These are phyloP conservation scores for Cicer pinnatifidum DNA, from an alignment of 306 rosid genomes.

Conservation along the genomic window DNA sequence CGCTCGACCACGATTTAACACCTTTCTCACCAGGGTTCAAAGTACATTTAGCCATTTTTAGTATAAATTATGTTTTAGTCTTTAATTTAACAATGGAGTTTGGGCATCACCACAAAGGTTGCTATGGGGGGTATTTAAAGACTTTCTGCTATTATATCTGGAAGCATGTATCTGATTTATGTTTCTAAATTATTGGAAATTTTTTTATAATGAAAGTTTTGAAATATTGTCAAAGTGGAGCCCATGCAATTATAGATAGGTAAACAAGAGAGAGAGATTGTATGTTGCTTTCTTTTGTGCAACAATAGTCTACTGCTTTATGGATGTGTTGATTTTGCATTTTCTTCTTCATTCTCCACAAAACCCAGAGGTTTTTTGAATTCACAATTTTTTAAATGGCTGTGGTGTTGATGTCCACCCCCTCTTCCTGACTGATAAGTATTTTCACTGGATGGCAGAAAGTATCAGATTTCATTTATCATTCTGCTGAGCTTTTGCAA, in stretches of 20 bases:
- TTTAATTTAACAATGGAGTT: constrained; percentile 3
- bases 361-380: constrained; percentile 28
- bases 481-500: constrained; percentile 65
- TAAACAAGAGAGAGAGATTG: neutral
- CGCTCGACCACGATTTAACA: no score
- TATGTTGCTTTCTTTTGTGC: constrained; percentile 31
- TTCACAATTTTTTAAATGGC: constrained; percentile 28
- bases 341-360: constrained; percentile 36
- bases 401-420: constrained; percentile 22
- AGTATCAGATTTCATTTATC: constrained; percentile 65
- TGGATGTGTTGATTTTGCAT: constrained; percentile 34
- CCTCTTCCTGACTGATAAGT: constrained; percentile 42
- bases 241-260: constrained; percentile 2
- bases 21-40: neutral
- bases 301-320: constrained; percentile 25
- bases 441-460: constrained; percentile 64
- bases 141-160: neutral
- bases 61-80: neutral
- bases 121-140: neutral
- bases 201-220: neutral
- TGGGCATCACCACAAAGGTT: constrained; percentile 2
- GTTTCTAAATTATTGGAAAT: constrained; percentile 9
- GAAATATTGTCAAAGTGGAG: constrained; percentile 29
- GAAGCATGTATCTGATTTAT: neutral
- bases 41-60: constrained; percentile 1